Evolutionary conservation across 805 yeast species (phyloP), one percentile per base, ranked within the genome.

Genomic region (Candida suzukii): DNA sequence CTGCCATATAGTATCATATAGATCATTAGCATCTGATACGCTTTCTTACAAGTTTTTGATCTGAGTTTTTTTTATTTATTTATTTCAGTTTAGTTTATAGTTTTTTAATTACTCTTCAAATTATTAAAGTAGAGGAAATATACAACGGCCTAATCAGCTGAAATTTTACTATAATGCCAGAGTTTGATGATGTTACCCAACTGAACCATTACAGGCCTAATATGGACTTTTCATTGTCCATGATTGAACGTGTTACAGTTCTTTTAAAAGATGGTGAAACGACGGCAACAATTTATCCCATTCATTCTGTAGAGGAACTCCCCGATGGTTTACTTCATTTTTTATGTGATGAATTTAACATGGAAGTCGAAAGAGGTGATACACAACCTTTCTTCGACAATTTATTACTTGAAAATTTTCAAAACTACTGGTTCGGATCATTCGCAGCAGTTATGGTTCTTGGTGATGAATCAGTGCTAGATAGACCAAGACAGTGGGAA

Each of bases 221-320:
- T 51, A 58, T 61, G 39, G 72, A 62, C 29, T 68, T 63, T 51
- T 52, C 63, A 19, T 57, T 52, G 17, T 35, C 47, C 24, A 32
- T 41, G 37, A 36, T 36, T 19, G 38, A 36, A 27, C 22, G 38
- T 16, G 19, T 36, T 12, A 86, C 95, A 1, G 86, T 88, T 2
- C 64, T 88, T 12, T 67, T 88, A 22, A 83, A 85, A 54, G 96
- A 90, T 60, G 88, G 91, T 16, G 93, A 86, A 49, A 88, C 97
- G 2, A 78, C 90, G 0, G 97, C 97, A 2, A 90, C 97, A 3
- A 81, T 93, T 44, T 88, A 87, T 56, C 98, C 99, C 4, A 75
- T 91, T 13, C 72, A 78, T 43, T 73, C 77, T 24, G 70, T 80
- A 0, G 71, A 71, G 21, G 78, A 80, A 42, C 66, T 91, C 12